Evolutionary conservation across 257 asterid species (phyloP), one percentile per base, ranked within the genome.

Genomic region (Plantago ovata): DNA sequence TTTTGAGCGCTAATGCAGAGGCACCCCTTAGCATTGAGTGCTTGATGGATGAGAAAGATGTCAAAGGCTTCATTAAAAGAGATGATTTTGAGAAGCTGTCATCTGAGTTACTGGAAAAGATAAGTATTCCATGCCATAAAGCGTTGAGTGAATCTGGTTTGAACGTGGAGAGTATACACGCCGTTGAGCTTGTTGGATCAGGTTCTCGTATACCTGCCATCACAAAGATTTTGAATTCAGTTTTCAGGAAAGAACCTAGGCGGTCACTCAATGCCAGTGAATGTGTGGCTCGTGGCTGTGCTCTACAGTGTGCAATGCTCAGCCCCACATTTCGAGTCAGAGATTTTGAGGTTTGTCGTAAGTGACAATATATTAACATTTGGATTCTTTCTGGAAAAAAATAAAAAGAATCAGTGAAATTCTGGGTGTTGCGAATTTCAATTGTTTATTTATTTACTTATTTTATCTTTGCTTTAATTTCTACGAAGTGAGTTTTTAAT

Each of bases 21-120:
- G 97, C 94, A 43, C 97, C 86, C 6, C 83, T 93, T 56, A 89
- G 77, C 74, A 86, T 93, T 39, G 98, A 93, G 75, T 93, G 98
- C 75, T 79, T 93, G 81, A 93, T 93, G 97, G 98, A 93, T 62
- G 98, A 93, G 79, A 89, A 89, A 73, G 98, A 93, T 59, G 97
- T 93, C 44, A 82, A 71, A 70, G 98, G 98, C 49, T 76, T 73
- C 72, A 81, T 93, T 53, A 89, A 79, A 72, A 84, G 97, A 76
- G 97, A 93, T 13, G 97, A 86, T 61, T 93, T 93, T 73, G 98
- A 88, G 82, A 77, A 66, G 52, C 66, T 93, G 54, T 79, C 97
- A 10, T 75, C 85, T 21, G 73, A 60, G 19, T 77, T 93, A 64
- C 61, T 93, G 62, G 95, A 89, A 72, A 82, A 84, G 75, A 71